phyloP scores from a whole-genome alignment of 257 asterid genomes.

The Voacanga thouarsii region DNA sequence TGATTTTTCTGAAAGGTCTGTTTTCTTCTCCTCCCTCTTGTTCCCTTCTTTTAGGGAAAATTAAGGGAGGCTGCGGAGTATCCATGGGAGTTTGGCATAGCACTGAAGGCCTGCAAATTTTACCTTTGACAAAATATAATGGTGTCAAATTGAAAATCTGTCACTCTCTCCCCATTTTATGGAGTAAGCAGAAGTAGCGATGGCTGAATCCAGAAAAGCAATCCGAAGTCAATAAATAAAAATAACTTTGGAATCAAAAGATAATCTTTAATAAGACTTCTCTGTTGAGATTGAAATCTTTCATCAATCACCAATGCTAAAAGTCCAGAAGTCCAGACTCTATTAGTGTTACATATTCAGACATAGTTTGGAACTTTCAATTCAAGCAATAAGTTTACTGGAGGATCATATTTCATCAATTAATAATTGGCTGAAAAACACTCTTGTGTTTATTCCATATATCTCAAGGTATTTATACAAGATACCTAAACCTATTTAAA shows the following conservation, averaged over 20 bases:
- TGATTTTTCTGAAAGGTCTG: not conserved
- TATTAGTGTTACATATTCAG: too few relatives aligned
- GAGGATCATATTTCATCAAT: not conserved
- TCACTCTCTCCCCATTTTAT: not conserved
- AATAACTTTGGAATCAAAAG: not conserved
- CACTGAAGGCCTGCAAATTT: not conserved
- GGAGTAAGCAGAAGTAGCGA: too few relatives aligned
- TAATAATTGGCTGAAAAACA: too few relatives aligned
- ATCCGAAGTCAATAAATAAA: not conserved
- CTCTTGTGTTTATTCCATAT: too few relatives aligned
- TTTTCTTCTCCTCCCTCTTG: not conserved
- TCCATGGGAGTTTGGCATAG: not conserved
- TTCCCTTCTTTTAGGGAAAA: not conserved
- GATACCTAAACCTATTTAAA: too few relatives aligned
- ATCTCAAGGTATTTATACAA: too few relatives aligned
- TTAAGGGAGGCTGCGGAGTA: not conserved
- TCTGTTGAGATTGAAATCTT: not conserved
- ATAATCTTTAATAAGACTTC: not conserved
- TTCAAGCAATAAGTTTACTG: not conserved
- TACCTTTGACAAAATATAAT: not conserved
- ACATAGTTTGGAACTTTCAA: not conserved
- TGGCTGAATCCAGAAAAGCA: not conserved
- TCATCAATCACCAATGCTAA: not conserved
- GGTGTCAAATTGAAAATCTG: not conserved
- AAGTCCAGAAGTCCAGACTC: not conserved